These are phyloP conservation scores for Thecaphora thlaspeos DNA, from an alignment of 1,284 basidiomycete genomes.

Conservation along the genomic window DNA sequence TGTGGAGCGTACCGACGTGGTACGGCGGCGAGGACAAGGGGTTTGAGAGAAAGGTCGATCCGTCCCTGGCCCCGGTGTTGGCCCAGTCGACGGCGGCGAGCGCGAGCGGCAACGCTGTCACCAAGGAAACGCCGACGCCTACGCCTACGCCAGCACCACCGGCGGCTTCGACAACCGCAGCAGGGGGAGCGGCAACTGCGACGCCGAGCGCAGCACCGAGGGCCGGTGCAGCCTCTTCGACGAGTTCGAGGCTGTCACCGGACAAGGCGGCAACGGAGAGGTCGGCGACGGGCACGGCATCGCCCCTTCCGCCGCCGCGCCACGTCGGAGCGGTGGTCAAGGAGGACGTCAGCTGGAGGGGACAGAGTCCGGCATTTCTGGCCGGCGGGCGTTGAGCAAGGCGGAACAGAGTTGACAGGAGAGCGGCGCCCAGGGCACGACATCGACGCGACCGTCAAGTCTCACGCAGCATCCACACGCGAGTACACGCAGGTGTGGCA, in stretches of 20 bases:
- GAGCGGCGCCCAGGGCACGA: too few relatives aligned
- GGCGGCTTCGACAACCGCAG: too few relatives aligned
- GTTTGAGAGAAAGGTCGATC: conserved; percentile 28
- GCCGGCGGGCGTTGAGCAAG: conserved; percentile 28
- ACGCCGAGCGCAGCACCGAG: too few relatives aligned
- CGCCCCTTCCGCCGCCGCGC: conserved; percentile 28
- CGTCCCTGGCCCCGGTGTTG: not conserved
- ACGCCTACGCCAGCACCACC: not conserved
- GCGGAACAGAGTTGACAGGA: too few relatives aligned
- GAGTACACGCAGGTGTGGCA: too few relatives aligned
- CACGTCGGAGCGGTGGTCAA: conserved; percentile 19
- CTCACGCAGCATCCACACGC: too few relatives aligned
- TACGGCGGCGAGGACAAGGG: conserved; percentile 35
- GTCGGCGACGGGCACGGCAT: conserved; percentile 3
- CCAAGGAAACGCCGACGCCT: not conserved
- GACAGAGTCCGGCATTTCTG: conserved; percentile 29
- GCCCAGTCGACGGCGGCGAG: not conserved
- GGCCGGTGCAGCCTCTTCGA: too few relatives aligned
- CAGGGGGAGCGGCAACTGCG: too few relatives aligned
- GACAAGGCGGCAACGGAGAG: not conserved
- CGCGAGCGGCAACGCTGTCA: too few relatives aligned
- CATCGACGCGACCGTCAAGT: too few relatives aligned
- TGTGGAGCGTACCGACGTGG: conserved; percentile 44
- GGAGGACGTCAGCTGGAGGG: conserved; percentile 24
- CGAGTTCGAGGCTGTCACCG: not conserved